These are phyloP conservation scores for Acarospora socialis DNA, from an alignment of 2,329 filamentous ascomycete species.

Conservation along the genomic window DNA sequence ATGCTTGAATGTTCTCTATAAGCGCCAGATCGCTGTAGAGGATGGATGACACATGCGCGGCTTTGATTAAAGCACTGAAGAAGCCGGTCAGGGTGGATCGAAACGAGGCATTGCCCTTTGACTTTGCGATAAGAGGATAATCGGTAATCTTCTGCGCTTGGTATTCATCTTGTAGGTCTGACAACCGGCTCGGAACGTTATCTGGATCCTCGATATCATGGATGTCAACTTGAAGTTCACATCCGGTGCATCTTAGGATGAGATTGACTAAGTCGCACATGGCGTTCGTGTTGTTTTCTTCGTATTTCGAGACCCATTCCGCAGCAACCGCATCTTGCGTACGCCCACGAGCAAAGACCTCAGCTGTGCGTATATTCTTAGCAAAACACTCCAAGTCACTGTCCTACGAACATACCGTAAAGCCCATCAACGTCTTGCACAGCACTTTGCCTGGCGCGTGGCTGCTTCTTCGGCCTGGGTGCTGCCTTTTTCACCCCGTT, in stretches of 20 bases:
- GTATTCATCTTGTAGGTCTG: slow-evolving; percentile 78
- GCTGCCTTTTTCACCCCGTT: slow-evolving; percentile 30
- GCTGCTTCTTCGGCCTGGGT: slow-evolving; percentile 35
- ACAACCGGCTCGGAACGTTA: slow-evolving; percentile 62
- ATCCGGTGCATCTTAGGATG: slow-evolving; percentile 57
- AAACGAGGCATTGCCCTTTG: slow-evolving; percentile 63
- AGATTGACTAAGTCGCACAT: slow-evolving; percentile 48
- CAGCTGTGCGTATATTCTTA: slow-evolving; percentile 29
- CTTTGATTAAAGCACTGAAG: slow-evolving; percentile 59
- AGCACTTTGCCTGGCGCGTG: slow-evolving; percentile 36
- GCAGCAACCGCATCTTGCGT: slow-evolving; percentile 42
- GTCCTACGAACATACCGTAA: slow-evolving; percentile 33
- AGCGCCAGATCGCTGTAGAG: slow-evolving; percentile 64
- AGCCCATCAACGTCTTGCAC: slow-evolving; percentile 40
- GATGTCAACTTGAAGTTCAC: slow-evolving; percentile 59
- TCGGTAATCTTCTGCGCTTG: slow-evolving; percentile 73
- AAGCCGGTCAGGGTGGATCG: slow-evolving; percentile 65
- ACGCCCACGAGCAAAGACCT: slow-evolving; percentile 44
- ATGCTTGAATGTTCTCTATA: slow-evolving; percentile 77
- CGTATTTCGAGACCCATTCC: slow-evolving; percentile 43
- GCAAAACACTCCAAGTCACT: slow-evolving; percentile 8
- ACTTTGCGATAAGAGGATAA: slow-evolving; percentile 78
- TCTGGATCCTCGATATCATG: slow-evolving; percentile 85
- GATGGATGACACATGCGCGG: slow-evolving; percentile 67
- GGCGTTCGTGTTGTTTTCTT: slow-evolving; percentile 39